Conservation (phyloP, 768 basidiomycete species). For the Mycena vulgaris region DNA sequence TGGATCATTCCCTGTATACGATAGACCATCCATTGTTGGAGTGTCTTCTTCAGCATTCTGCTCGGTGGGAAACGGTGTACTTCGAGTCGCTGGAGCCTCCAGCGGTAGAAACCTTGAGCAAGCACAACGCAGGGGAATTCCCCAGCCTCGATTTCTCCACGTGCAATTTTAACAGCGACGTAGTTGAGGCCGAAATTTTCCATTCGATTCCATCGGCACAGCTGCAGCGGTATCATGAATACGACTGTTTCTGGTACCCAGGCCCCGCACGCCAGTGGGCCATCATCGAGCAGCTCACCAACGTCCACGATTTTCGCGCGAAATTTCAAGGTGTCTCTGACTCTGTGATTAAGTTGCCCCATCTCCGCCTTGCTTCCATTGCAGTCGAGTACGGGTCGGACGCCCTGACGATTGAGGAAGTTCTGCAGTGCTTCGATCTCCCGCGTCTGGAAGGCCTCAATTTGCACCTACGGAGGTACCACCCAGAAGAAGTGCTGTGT, state of each 20-base stretch:
- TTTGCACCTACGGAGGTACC: too few relatives aligned
- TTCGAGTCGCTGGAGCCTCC: too few relatives aligned
- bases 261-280: not conserved
- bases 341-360: not conserved
- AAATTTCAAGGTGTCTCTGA: not conserved
- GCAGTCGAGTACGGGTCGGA: too few relatives aligned
- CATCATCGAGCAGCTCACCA: conserved; percentile 1
- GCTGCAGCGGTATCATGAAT: conserved; percentile 11
- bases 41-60: too few relatives aligned
- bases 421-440: conserved; percentile 6
- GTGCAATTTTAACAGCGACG: not conserved
- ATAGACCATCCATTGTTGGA: too few relatives aligned
- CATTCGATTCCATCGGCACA: conserved; percentile 13
- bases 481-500: not conserved
- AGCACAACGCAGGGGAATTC: too few relatives aligned
- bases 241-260: not conserved
- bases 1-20: too few relatives aligned
- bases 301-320: conserved; percentile 6
- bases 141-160: not conserved
- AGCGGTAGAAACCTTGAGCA: too few relatives aligned
- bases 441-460: conserved; percentile 6
- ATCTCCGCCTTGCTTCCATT: conserved; percentile 2
- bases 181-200: not conserved
- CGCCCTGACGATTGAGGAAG: not conserved
- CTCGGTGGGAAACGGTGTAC: too few relatives aligned